A percentile compares a stretch with the other conserved stretches of the same genome.
Evolutionary conservation across 176 grass and related monocot species (phyloP).

Genomic region (Oryza rufipogon): DNA sequence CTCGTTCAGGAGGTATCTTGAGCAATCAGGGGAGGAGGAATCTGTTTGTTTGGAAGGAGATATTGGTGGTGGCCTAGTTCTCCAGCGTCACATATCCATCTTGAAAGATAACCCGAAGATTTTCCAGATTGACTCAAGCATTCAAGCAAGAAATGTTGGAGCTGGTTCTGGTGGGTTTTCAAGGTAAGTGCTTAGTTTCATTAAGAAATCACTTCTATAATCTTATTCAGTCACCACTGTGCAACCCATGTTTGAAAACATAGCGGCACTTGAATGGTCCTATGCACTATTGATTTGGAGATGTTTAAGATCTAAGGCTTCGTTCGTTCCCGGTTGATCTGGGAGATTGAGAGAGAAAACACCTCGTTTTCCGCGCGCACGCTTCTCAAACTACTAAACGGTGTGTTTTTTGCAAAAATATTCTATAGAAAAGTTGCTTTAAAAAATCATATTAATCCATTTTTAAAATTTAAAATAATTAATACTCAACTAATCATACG

Average conservation of each 20-base stretch:
- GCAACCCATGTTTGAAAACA: background rate
- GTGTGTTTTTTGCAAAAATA: too few species aligned
- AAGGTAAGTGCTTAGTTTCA: conserved; percentile 51
- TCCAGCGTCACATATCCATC: conserved; percentile 80
- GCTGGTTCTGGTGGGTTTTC: conserved; percentile 96
- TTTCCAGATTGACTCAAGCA: conserved; percentile 82
- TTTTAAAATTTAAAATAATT: too few species aligned
- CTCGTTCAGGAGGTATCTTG: conserved; percentile 62
- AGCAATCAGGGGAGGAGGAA: conserved; percentile 81
- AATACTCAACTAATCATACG: too few species aligned
- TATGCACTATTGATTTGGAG: conserved; percentile 2
- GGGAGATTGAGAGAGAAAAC: too few species aligned
- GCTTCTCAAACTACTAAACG: too few species aligned
- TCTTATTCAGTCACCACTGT: background rate
- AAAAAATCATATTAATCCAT: too few species aligned
- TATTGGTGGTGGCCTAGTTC: conserved; percentile 85
- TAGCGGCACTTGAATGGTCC: background rate
- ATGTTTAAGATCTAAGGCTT: conserved; percentile 5
- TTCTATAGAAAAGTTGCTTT: too few species aligned
- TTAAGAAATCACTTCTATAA: background rate
- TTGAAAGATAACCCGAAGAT: conserved; percentile 61
- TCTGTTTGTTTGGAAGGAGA: conserved; percentile 90
- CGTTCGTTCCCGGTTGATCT: too few species aligned
- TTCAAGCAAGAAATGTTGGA: conserved; percentile 77
- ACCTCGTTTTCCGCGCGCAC: too few species aligned